These are phyloP conservation scores for Ambrosia hybrid DNA, from an alignment of 140 eudicot species.

Conservation along the genomic window DNA sequence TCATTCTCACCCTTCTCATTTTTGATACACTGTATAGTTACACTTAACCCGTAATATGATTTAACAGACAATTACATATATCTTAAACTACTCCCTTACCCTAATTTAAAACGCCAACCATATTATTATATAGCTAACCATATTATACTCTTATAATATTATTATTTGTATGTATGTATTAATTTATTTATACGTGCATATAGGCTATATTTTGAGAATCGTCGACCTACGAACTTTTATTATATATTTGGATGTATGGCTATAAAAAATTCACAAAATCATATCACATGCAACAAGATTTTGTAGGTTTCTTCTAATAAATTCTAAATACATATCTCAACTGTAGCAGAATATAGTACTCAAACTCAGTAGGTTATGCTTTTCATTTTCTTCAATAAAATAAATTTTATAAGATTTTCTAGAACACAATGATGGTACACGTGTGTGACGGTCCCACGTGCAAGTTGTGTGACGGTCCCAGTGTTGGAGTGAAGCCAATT, in stretches of 20 bases:
- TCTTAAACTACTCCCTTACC: no score
- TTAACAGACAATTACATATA: no score
- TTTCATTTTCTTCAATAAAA: neutral
- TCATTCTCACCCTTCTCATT: no score
- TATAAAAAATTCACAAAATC: slow-evolving; percentile 9
- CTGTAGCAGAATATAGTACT: slow-evolving; percentile 19
- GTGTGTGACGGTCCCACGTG: slow-evolving; percentile 69
- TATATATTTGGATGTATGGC: neutral
- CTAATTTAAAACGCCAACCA: no score
- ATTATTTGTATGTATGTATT: no score
- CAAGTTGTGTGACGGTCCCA: slow-evolving; percentile 16
- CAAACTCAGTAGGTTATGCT: neutral
- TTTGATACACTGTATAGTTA: no score
- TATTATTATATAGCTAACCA: no score
- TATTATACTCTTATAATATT: no score
- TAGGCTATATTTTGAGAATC: slow-evolving; percentile 2
- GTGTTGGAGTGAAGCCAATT: slow-evolving; percentile 38
- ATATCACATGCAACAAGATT: slow-evolving; percentile 34
- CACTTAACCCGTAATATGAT: no score
- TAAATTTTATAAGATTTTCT: slow-evolving; percentile 10
- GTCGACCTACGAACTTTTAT: neutral
- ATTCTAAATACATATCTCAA: slow-evolving; percentile 6
- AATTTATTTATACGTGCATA: no score
- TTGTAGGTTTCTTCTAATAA: neutral
- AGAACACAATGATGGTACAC: slow-evolving; percentile 37